Percentiles rank a stretch among this genome's conserved stretches.
Conservation (phyloP, 2,329 filamentous ascomycete genomes). For the Cladosporium sp. region DNA sequence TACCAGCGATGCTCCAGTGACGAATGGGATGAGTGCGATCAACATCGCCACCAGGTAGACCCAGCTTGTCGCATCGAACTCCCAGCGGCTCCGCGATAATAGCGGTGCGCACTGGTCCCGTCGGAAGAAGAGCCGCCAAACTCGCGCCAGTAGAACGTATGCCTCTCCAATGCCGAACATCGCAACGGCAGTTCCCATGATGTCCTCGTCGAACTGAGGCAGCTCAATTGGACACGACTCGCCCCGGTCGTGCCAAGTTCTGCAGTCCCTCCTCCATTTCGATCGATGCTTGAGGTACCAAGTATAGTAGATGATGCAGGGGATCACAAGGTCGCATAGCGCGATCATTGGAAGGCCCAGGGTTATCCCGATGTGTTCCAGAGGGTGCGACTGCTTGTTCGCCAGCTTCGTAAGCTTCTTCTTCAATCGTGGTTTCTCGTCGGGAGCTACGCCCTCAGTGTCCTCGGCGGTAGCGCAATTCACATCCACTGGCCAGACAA, state of each 20-base stretch:
- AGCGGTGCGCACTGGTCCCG: conserved; percentile 34
- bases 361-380: conserved; percentile 31
- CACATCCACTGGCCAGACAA: conserved; percentile 1
- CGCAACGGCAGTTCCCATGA: conserved; percentile 33
- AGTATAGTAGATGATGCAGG: conserved; percentile 36
- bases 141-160: conserved; percentile 35
- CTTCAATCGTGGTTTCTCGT: conserved; percentile 13
- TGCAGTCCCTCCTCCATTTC: conserved; percentile 25
- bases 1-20: conserved; percentile 29
- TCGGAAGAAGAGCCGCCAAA: conserved; percentile 30
- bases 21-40: conserved; percentile 34
- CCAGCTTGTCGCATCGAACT: conserved; percentile 37
- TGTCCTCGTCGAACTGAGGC: conserved; percentile 31
- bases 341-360: conserved; percentile 35
- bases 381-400: conserved; percentile 23
- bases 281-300: conserved; percentile 29
- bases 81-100: conserved; percentile 32
- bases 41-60: conserved; percentile 35
- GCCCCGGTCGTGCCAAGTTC: conserved; percentile 24
- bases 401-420: conserved; percentile 20
- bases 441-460: not conserved
- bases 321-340: conserved; percentile 34
- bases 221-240: conserved; percentile 26
- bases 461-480: conserved; percentile 4
- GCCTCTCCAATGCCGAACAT: conserved; percentile 36